Conservation (phyloP, 2,329 filamentous ascomycete genomes). For the Diaporthe longicolla region DNA sequence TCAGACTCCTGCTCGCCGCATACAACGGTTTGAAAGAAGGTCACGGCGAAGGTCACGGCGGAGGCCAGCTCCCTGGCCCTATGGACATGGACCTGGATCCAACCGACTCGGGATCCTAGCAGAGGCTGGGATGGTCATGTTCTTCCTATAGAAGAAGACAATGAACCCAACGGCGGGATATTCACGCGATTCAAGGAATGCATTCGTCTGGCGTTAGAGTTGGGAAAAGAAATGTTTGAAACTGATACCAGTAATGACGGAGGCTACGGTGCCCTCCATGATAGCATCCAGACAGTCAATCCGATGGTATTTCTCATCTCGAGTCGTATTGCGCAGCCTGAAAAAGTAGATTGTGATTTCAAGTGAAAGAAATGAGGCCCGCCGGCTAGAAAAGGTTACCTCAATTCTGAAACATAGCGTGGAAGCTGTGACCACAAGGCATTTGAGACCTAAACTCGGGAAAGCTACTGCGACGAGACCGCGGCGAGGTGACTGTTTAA, state of each 20-base stretch:
- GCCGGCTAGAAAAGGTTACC: slow-evolving; percentile 1
- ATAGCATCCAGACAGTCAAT: slow-evolving; percentile 3
- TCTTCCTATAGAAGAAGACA: background rate
- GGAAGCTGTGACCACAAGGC: slow-evolving; percentile 8
- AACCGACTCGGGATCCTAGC: slow-evolving; percentile 3
- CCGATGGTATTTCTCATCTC: background rate
- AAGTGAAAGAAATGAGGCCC: slow-evolving; percentile 20
- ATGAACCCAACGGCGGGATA: background rate
- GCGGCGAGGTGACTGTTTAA: background rate
- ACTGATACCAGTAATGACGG: background rate
- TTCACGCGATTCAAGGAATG: background rate
- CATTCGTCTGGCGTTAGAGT: slow-evolving; percentile 27
- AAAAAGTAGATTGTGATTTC: slow-evolving; percentile 7
- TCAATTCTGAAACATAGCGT: slow-evolving; percentile 32
- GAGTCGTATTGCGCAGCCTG: background rate
- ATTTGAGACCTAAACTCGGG: background rate
- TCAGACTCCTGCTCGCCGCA: slow-evolving; percentile 22
- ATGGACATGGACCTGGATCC: slow-evolving; percentile 7
- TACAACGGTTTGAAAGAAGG: slow-evolving; percentile 6
- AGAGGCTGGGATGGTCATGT: background rate
- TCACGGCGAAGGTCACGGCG: slow-evolving; percentile 4
- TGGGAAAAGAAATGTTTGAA: background rate
- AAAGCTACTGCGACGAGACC: background rate
- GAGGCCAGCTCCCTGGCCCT: background rate
- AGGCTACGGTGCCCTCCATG: background rate